Evolutionary conservation across 129 eudicot species (phyloP).

Genomic region (Chrysanthemum makinoi): DNA sequence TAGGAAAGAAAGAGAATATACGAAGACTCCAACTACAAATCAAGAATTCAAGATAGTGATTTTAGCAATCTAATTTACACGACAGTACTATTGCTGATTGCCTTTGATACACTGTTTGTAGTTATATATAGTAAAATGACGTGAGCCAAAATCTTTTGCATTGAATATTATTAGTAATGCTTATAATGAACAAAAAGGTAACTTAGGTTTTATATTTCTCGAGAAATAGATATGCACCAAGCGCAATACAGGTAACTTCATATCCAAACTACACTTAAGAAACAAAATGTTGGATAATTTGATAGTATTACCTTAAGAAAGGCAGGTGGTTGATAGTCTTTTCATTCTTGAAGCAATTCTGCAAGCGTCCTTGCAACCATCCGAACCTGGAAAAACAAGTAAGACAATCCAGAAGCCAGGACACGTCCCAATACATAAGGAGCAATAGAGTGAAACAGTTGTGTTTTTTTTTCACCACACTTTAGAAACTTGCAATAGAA

Average conservation of each 20-base stretch:
- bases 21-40: no score
- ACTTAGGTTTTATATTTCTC: not conserved
- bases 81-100: no score
- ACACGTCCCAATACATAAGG: not conserved
- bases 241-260: not conserved
- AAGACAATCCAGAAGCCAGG: constrained; percentile 7
- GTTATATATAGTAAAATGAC: no score
- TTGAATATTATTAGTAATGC: not conserved
- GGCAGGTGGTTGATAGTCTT: constrained; percentile 6
- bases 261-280: not conserved
- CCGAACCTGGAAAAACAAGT: constrained; percentile 4
- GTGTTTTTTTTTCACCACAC: not conserved
- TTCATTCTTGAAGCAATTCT: constrained; percentile 8
- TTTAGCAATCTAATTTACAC: no score
- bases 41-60: no score
- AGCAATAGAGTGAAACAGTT: not conserved
- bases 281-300: not conserved
- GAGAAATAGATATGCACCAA: not conserved
- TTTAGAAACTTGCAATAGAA: not conserved
- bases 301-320: constrained; percentile 22
- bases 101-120: no score
- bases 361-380: constrained; percentile 18
- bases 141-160: not conserved
- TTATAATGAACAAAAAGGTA: not conserved
- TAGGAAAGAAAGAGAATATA: no score